Percentiles rank a stretch among this genome's conserved stretches.
phyloP scores from a whole-genome alignment of 192 early-diverging fungal species.

The Umbelopsis sp. region DNA sequence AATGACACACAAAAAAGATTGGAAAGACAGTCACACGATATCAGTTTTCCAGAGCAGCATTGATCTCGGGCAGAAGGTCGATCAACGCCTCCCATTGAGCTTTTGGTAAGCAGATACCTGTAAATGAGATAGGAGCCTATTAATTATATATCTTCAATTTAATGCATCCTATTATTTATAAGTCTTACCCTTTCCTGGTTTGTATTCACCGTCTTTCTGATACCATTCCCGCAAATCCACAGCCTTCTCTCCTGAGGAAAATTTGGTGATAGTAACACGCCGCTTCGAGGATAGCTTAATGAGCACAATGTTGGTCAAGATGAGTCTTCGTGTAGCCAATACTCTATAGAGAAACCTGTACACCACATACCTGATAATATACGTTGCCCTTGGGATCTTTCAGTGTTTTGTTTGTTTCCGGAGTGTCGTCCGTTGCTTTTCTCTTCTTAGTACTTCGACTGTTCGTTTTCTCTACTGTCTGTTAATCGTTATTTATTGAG shows the following conservation, averaged over 20 bases:
- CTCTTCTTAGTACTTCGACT: background rate
- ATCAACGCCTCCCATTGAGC: constrained; percentile 25
- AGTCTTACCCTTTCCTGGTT: constrained; percentile 24
- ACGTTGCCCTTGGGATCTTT: background rate
- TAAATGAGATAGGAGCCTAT: background rate
- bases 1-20: constrained; percentile 6
- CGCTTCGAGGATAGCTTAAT: constrained; percentile 21
- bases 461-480: background rate
- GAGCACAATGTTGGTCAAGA: background rate
- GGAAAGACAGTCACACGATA: background rate
- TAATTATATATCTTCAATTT: background rate
- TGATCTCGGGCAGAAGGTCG: constrained; percentile 24
- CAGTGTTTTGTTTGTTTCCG: background rate
- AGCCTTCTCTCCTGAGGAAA: constrained; percentile 19
- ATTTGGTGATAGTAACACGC: constrained; percentile 22
- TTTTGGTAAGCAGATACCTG: constrained; percentile 22
- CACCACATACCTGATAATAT: background rate
- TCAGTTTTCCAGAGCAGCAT: constrained; percentile 18
- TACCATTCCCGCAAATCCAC: constrained; percentile 29
- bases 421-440: constrained; percentile 6
- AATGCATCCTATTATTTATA: background rate
- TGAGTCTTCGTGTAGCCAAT: background rate
- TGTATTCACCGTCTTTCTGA: constrained; percentile 12
- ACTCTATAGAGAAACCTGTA: background rate
- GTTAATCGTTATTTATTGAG: background rate